phyloP scores from a whole-genome alignment of 495 filamentous ascomycete genomes.

The Penicillium taxi region DNA sequence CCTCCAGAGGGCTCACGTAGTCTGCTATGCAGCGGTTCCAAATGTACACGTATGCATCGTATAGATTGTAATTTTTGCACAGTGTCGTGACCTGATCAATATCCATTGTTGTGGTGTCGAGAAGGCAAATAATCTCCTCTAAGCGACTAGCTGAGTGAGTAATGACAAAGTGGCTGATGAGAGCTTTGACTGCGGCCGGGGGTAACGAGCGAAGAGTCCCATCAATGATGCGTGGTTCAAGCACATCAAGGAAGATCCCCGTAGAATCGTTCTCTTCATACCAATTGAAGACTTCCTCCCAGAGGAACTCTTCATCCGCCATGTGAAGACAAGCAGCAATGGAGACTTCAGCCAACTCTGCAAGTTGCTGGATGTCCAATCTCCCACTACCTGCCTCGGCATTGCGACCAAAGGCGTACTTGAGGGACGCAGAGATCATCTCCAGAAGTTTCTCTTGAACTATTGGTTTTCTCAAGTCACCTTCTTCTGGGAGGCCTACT shows the following conservation, averaged over 20 bases:
- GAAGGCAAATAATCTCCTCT: constrained; percentile 92
- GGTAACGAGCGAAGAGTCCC: constrained; percentile 67
- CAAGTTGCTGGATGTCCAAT: constrained; percentile 51
- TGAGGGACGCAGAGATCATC: constrained; percentile 89
- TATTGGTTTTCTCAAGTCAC: constrained; percentile 63
- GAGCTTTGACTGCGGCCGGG: constrained; percentile 74
- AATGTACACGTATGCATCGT: constrained; percentile 93
- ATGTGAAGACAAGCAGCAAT: constrained; percentile 76
- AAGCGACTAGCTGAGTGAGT: constrained; percentile 63
- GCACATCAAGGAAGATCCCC: constrained; percentile 72
- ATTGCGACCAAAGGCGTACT: constrained; percentile 72
- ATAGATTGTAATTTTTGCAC: constrained; percentile 84
- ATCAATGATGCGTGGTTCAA: constrained; percentile 80
- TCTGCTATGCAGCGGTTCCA: constrained; percentile 88
- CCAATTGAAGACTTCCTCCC: constrained; percentile 82
- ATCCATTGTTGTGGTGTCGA: constrained; percentile 85
- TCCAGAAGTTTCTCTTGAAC: constrained; percentile 85
- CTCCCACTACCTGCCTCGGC: constrained; percentile 39
- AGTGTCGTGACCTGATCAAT: constrained; percentile 86
- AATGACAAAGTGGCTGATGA: constrained; percentile 70
- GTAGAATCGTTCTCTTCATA: constrained; percentile 71
- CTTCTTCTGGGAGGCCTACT: constrained; percentile 85
- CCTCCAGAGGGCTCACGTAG: constrained; percentile 82
- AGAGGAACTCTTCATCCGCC: constrained; percentile 70
- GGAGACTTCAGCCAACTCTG: constrained; percentile 72